These are phyloP conservation scores for Ophiocytium majus DNA, from an alignment of 352 stramenopile species.

Conservation along the genomic window DNA sequence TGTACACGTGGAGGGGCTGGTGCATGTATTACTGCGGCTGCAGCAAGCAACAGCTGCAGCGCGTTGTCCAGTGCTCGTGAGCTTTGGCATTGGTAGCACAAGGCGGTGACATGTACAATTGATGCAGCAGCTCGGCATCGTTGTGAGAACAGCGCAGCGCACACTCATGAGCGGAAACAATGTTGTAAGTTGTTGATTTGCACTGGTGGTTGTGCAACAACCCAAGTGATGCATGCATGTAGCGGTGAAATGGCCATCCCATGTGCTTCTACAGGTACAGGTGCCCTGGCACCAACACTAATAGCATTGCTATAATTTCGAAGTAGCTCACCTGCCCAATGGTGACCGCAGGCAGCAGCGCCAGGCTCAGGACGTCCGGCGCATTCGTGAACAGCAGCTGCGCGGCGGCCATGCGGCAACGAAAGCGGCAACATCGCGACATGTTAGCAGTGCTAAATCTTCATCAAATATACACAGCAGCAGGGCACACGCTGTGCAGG, in stretches of 20 bases:
- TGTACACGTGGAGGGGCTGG: neutral
- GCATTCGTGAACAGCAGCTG: conserved; percentile 53
- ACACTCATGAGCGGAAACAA: too few species aligned
- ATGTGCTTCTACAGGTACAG: too few species aligned
- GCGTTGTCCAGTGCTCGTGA: too few species aligned
- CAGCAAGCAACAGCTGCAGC: too few species aligned
- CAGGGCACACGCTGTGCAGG: neutral
- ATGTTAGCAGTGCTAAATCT: neutral
- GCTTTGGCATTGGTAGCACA: too few species aligned
- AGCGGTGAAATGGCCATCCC: neutral
- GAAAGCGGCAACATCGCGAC: neutral
- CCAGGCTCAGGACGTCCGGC: conserved; percentile 50
- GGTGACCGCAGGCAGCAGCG: conserved; percentile 44
- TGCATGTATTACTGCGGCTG: neutral
- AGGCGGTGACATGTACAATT: too few species aligned
- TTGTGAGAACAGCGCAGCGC: too few species aligned
- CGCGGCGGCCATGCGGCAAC: neutral
- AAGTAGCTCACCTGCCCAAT: conserved; percentile 28
- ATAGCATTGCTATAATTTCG: too few species aligned
- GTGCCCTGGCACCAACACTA: too few species aligned
- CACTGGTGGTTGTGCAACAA: too few species aligned
- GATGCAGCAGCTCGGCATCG: neutral
- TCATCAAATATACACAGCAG: neutral
- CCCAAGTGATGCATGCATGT: neutral
- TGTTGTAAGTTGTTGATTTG: too few species aligned